A percentile compares a stretch with the other conserved stretches of the same genome.
Conservation (phyloP, 805 yeast species). For the Starmerella tilneyi region DNA sequence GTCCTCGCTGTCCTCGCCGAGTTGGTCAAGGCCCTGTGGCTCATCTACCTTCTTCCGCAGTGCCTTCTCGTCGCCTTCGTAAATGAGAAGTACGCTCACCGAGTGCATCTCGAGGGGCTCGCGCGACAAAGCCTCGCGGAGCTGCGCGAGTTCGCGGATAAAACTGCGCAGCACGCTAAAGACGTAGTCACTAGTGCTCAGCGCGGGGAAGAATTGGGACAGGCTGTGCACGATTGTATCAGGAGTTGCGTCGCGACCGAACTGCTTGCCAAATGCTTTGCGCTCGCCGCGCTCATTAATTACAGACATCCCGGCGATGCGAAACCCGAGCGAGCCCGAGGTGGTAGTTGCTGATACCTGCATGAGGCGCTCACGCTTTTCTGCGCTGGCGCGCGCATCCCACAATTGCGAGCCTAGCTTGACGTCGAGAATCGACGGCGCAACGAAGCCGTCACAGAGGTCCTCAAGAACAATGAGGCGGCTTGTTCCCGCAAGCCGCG, state of each 20-base stretch:
- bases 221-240: slow-evolving; percentile 39
- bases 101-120: slow-evolving; percentile 28
- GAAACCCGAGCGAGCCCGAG: slow-evolving; percentile 60
- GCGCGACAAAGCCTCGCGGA: slow-evolving; percentile 54
- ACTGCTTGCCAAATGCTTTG: slow-evolving; percentile 50
- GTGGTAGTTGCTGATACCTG: slow-evolving; percentile 65
- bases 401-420: slow-evolving; percentile 66
- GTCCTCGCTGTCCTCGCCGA: slow-evolving; percentile 28
- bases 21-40: slow-evolving; percentile 24
- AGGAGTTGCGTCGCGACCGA: slow-evolving; percentile 51
- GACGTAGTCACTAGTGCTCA: slow-evolving; percentile 18
- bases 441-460: slow-evolving; percentile 45
- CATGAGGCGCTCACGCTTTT: slow-evolving; percentile 50
- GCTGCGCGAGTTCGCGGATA: slow-evolving; percentile 48
- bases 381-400: slow-evolving; percentile 47
- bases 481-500: slow-evolving; percentile 9
- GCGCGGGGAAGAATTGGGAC: slow-evolving; percentile 35
- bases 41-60: slow-evolving; percentile 40
- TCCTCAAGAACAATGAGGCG: slow-evolving; percentile 58
- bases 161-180: slow-evolving; percentile 38
- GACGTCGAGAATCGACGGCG: slow-evolving; percentile 71
- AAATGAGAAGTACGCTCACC: slow-evolving; percentile 47
- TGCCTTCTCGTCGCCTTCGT: slow-evolving; percentile 52
- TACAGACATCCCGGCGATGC: slow-evolving; percentile 84
- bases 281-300: slow-evolving; percentile 36